Evolutionary conservation across 768 basidiomycete species (phyloP), one percentile per base, ranked within the genome.

Genomic region (Gelatoporia subvermispora): DNA sequence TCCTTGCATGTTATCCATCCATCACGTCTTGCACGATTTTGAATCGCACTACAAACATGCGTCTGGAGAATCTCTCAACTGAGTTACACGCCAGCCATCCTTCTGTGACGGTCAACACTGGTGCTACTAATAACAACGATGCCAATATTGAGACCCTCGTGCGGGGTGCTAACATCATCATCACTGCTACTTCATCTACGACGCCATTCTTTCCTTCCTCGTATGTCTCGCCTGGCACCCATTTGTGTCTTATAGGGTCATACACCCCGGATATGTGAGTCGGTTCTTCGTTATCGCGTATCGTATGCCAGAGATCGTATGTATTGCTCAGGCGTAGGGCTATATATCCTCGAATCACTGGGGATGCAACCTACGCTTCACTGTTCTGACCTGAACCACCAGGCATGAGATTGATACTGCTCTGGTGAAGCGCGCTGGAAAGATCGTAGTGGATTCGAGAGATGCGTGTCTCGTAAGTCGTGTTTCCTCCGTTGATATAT

Each of bases 161-260:
- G 0, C 57, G 58, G 5, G 13, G 48, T 1, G 76, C 78, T 2
- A 75, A 88, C 45, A 77, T 91, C 44, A 81, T 94, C 47, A 79
- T 87, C 53, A 75, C 77, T 2, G 88, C 88, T 0, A 94, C 91
- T 0, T 77, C 89, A 0, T 82, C 88, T 16, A 78, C 75, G 0
- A 52, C 47, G 2, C 84, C 92, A 1, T 75, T 94, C 2, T 90
- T 94, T 63, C 78, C 81, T 2, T 78, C 81, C 0, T 59, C 71
- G 0, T 84, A 81, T 73, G 79, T 91, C 10, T 68, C 71, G 3
- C 62, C 74, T 1, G 81, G 82, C 0, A 74, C 85, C 0, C 86
- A 89, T 55, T 57, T 94, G 28, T 79, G 90, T 48, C 68, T 93
- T 2, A 78, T 91, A 22, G 91, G 92, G 4, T 89, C 87, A 48